Evolutionary conservation across 2,329 filamentous ascomycete genomes (phyloP).

Genomic region (Trichoderma sp.): DNA sequence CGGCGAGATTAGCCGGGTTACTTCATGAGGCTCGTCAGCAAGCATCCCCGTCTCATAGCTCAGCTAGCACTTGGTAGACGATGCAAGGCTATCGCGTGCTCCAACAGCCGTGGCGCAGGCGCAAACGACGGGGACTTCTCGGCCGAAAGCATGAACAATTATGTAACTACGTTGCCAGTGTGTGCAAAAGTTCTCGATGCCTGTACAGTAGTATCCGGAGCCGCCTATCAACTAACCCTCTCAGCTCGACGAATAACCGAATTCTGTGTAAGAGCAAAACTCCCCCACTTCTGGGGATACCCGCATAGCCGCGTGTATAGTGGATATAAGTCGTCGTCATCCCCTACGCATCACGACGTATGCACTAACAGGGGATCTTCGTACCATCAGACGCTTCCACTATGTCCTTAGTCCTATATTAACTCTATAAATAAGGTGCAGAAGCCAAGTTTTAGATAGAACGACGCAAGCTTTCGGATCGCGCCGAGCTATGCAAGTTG

Average conservation of each 20-base stretch:
- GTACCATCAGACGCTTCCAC: not conserved
- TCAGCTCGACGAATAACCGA: not conserved
- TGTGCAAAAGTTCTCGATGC: not conserved
- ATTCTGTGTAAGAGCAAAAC: not conserved
- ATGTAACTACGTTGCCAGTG: not conserved
- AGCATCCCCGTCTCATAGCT: not conserved
- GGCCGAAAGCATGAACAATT: not conserved
- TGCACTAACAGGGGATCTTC: not conserved
- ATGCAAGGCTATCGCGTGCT: not conserved
- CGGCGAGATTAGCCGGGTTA: not conserved
- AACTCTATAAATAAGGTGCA: not conserved
- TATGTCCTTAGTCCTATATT: not conserved
- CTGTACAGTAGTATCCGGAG: not conserved
- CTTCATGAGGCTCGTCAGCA: not conserved
- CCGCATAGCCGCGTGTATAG: not conserved
- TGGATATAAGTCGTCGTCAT: conserved; percentile 5
- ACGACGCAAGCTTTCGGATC: not conserved
- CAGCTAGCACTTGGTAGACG: not conserved
- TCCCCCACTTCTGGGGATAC: not conserved
- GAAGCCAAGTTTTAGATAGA: not conserved
- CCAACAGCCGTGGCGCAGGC: not conserved
- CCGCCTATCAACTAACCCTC: not conserved
- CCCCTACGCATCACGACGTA: not conserved
- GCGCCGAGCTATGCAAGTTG: not conserved
- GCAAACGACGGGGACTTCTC: not conserved